phyloP scores from a whole-genome alignment of 345 rosid genomes.

The Theobroma cacao region DNA sequence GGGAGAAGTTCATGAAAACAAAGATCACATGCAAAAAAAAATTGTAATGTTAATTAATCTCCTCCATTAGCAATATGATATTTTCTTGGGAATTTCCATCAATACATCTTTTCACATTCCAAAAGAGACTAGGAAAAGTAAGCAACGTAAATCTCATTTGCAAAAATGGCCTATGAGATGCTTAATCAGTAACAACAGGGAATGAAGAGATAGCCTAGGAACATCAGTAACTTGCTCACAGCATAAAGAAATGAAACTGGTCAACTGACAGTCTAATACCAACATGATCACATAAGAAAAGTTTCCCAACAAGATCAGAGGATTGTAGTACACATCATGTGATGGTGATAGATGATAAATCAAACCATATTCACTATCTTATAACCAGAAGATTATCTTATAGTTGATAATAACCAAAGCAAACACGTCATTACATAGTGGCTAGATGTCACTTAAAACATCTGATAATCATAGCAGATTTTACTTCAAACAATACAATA shows the following conservation, averaged over 20 bases:
- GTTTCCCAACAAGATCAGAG: not conserved
- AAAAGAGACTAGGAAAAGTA: not conserved
- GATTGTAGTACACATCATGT: not conserved
- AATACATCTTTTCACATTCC: not conserved
- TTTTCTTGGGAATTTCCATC: not conserved
- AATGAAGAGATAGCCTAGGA: not conserved
- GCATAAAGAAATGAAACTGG: not conserved
- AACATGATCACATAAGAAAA: not conserved
- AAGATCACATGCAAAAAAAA: not conserved
- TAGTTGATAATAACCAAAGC: too few relatives aligned
- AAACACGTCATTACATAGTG: too few relatives aligned
- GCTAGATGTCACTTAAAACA: too few relatives aligned
- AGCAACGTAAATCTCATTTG: not conserved
- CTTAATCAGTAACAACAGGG: not conserved
- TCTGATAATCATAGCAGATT: too few relatives aligned
- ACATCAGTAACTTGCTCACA: not conserved
- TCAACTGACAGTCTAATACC: not conserved
- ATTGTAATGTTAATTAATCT: not conserved
- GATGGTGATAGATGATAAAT: not conserved
- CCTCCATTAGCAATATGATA: not conserved
- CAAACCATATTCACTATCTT: too few relatives aligned
- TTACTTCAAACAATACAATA: not conserved
- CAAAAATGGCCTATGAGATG: not conserved
- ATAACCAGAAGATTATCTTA: too few relatives aligned
- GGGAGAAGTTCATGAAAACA: not conserved